Percentiles rank a stretch among this genome's conserved stretches.
Conservation (phyloP, 2,329 filamentous ascomycete species). For the Zymoseptoria passerinii region DNA sequence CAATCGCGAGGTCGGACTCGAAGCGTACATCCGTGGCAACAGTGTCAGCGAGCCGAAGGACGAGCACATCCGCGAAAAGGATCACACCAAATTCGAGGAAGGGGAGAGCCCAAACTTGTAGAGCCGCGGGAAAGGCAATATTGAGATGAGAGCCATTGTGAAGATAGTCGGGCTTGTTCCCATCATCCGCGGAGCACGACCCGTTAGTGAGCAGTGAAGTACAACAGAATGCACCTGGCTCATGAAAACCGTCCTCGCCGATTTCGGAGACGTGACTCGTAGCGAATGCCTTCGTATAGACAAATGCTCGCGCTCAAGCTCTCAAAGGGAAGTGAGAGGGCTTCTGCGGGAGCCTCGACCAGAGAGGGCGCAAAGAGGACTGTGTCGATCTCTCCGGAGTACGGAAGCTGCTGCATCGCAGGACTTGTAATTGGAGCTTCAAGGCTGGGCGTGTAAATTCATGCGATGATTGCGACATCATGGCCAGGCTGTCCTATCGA, state of each 20-base stretch:
- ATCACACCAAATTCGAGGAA: conserved; percentile 9
- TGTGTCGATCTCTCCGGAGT: no score
- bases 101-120: conserved; percentile 3
- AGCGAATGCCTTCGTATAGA: no score
- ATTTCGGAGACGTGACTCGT: neutral
- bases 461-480: neutral
- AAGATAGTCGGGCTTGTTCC: neutral
- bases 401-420: neutral
- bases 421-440: neutral
- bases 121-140: neutral
- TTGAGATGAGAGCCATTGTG: neutral
- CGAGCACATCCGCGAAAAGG: conserved; percentile 14
- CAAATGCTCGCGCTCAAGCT: no score
- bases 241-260: neutral
- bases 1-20: conserved; percentile 59
- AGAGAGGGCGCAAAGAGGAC: no score
- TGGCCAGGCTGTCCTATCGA: neutral
- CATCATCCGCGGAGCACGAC: neutral
- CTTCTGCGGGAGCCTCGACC: no score
- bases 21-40: conserved; percentile 24
- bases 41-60: conserved; percentile 8
- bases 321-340: no score
- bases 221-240: neutral
- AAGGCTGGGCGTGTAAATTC: neutral
- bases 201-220: neutral